A percentile compares a stretch with the other conserved stretches of the same genome.
Evolutionary conservation across 1,139 yeast species (phyloP).

Genomic region (Eremothecium gossypii): DNA sequence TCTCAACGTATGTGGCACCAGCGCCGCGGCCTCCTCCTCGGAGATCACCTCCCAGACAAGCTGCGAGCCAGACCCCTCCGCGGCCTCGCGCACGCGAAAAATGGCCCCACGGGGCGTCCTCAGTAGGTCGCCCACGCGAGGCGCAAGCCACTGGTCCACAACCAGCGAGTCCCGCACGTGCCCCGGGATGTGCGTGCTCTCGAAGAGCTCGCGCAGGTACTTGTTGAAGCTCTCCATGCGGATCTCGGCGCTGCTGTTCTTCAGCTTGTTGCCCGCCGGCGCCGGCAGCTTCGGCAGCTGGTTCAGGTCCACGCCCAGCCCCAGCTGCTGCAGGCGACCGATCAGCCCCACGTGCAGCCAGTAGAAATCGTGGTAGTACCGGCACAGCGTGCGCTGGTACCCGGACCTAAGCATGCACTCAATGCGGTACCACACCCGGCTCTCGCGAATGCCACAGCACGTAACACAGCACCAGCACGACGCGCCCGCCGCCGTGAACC

Average conservation of each 20-base stretch:
- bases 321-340: constrained; percentile 2
- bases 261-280: constrained; percentile 6
- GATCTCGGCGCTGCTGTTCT: constrained; percentile 1
- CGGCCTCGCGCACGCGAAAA: constrained; percentile 1
- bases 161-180: constrained; percentile 2
- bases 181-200: constrained; percentile 5
- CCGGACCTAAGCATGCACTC: constrained; percentile 8
- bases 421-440: constrained; percentile 10
- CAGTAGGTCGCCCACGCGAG: constrained; percentile 9
- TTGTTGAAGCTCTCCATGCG: constrained; percentile 6
- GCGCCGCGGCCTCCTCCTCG: not conserved
- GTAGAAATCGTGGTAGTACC: constrained; percentile 12
- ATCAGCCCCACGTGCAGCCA: constrained; percentile 8
- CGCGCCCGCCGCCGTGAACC: not conserved
- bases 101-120: constrained; percentile 5
- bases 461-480: not conserved
- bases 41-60: not conserved
- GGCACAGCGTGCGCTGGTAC: constrained; percentile 8
- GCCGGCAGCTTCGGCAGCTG: constrained; percentile 8
- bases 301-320: not conserved
- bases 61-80: not conserved
- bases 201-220: constrained; percentile 6
- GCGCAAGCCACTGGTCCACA: constrained; percentile 9
- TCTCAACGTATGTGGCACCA: not conserved
- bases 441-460: constrained; percentile 2